Base-by-base conservation (phyloP, 805 yeast species). In the Babjeviella inositovora region DNA sequence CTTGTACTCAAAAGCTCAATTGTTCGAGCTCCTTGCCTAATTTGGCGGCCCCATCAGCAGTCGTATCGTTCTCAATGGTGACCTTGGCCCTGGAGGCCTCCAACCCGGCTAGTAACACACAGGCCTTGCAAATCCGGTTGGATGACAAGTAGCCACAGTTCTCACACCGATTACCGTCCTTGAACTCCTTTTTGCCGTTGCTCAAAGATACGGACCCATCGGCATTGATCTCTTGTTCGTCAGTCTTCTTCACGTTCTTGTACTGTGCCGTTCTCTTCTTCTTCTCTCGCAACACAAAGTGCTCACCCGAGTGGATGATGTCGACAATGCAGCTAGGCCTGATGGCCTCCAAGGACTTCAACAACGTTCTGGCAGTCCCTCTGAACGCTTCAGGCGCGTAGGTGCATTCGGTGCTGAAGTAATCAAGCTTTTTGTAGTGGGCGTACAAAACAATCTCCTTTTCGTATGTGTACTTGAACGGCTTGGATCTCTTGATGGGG, bases 301-400 rank as follows among this genome's bases (percentile, higher is more conserved):
- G 73, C 47, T 90, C 98, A 17, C 99, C 98, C 32, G 93, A 79
- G 33, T 79, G 77, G 15, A 90, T 90, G 25, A 90, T 80, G 49
- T 90, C 99, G 44, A 90, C 68, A 27, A 90, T 90, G 39, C 95
- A 76, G 17, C 90, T 72, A 9, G 98, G 95, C 35, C 96, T 62
- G 1, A 85, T 71, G 3, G 87, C 68, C 42, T 90, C 98, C 19
- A 90, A 52, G 32, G 82, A 79, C 48, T 90, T 90, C 59, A 90
- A 70, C 14, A 90, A 56, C 28, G 84, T 82, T 41, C 99, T 64
- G 0, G 98, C 95, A 0, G 97, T 90, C 11, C 99, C 99, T 34
- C 99, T 59, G 40, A 90, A 90, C 0, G 99, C 97, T 44, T 90
- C 98, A 2, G 99, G 97, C 0, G 98, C 94, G 51, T 90, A 90